Evolutionary conservation across 2,329 filamentous ascomycete genomes (phyloP).

Genomic region (Xylariomycetidae sp.): DNA sequence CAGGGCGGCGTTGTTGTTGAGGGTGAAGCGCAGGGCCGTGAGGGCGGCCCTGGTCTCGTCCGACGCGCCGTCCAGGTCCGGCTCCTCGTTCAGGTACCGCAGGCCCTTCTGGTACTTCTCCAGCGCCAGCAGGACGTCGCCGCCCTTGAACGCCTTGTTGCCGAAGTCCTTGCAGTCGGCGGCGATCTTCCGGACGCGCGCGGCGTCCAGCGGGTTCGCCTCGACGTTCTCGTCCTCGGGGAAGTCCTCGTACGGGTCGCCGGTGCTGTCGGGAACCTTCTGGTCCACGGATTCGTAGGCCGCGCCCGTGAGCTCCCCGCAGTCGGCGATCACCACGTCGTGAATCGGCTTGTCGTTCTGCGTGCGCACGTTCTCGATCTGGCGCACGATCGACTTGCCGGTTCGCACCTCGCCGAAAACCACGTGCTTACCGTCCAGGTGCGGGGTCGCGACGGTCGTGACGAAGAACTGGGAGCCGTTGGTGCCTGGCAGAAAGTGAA

Average conservation of each 20-base stretch:
- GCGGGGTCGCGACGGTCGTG: slow-evolving; percentile 89
- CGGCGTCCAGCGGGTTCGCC: slow-evolving; percentile 55
- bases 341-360: slow-evolving; percentile 69
- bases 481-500: slow-evolving; percentile 51
- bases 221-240: slow-evolving; percentile 72
- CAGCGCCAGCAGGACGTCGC: slow-evolving; percentile 63
- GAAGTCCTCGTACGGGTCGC: slow-evolving; percentile 92
- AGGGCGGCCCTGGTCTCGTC: slow-evolving; percentile 62
- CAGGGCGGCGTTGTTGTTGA: slow-evolving; percentile 85
- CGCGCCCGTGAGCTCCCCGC: slow-evolving; percentile 73
- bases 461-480: slow-evolving; percentile 99
- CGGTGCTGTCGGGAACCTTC: slow-evolving; percentile 70
- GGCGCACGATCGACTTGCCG: slow-evolving; percentile 84
- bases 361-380: slow-evolving; percentile 76
- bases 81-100: slow-evolving; percentile 59
- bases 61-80: slow-evolving; percentile 59
- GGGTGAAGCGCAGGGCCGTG: slow-evolving; percentile 68
- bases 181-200: slow-evolving; percentile 71
- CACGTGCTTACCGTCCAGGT: slow-evolving; percentile 94
- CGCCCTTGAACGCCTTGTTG: slow-evolving; percentile 84
- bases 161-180: slow-evolving; percentile 84
- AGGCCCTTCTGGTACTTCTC: slow-evolving; percentile 89
- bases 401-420: slow-evolving; percentile 93
- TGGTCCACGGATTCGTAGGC: slow-evolving; percentile 61
- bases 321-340: slow-evolving; percentile 72